Evolutionary conservation across 2,329 filamentous ascomycete genomes (phyloP).

Genomic region (Tolypocladium nubicola): DNA sequence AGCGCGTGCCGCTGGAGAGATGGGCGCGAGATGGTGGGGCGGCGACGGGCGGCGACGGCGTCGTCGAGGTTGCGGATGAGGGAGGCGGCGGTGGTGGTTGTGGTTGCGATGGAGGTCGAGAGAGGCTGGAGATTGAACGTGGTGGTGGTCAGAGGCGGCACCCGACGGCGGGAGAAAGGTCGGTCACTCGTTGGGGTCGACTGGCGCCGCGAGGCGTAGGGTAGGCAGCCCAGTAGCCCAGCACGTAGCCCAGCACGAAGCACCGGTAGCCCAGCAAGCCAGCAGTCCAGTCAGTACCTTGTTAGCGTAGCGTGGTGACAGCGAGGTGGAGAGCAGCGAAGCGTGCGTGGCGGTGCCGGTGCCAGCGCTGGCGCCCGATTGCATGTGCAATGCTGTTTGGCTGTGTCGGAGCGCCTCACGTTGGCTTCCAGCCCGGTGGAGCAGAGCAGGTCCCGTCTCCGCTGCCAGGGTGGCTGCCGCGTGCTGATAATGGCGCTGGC

Average conservation of each 20-base stretch:
- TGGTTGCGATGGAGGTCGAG: not conserved
- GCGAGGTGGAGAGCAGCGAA: too few relatives aligned
- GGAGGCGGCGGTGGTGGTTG: conserved; percentile 3
- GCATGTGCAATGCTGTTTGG: not conserved
- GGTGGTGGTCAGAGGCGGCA: not conserved
- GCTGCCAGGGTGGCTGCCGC: not conserved
- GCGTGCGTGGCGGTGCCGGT: too few relatives aligned
- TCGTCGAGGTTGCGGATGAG: not conserved
- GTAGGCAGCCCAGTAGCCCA: not conserved
- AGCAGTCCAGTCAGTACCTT: not conserved
- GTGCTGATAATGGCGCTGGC: not conserved
- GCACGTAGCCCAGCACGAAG: too few relatives aligned
- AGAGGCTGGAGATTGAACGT: not conserved
- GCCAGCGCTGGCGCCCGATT: not conserved
- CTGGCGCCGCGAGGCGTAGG: not conserved
- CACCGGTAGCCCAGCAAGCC: too few relatives aligned
- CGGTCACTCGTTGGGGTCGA: not conserved
- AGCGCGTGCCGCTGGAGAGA: conserved; percentile 10
- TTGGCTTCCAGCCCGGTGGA: not conserved
- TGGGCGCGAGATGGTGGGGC: conserved; percentile 3
- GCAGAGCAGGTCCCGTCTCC: not conserved
- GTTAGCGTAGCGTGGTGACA: not conserved
- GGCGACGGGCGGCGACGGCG: conserved; percentile 1
- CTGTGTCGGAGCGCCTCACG: not conserved
- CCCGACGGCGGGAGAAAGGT: not conserved